Evolutionary conservation across 2,329 filamentous ascomycete genomes (phyloP).

Genomic region (Paecilomyces niveus): DNA sequence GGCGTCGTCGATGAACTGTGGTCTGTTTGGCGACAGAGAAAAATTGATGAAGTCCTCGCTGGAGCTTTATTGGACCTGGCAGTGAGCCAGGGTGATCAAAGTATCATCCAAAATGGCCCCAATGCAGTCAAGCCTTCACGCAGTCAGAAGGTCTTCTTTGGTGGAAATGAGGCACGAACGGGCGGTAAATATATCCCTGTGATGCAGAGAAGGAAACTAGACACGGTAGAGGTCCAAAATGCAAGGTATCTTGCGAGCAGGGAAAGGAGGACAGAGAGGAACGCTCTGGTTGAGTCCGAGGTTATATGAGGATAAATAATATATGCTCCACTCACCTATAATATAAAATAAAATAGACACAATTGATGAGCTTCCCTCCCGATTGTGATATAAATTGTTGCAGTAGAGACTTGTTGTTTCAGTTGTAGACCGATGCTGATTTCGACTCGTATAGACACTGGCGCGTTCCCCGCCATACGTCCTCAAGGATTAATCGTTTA

Average conservation of each 20-base stretch:
- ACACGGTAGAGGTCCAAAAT: constrained; percentile 56
- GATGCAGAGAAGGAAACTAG: constrained; percentile 49
- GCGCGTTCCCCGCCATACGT: constrained; percentile 81
- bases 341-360: background rate
- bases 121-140: constrained; percentile 20
- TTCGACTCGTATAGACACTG: constrained; percentile 71
- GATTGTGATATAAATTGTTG: background rate
- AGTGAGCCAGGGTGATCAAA: constrained; percentile 36
- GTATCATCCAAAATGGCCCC: constrained; percentile 15
- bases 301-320: constrained; percentile 4
- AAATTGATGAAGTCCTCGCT: constrained; percentile 84
- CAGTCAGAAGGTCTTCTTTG: constrained; percentile 52
- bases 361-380: background rate
- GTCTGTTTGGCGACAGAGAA: constrained; percentile 72
- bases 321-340: constrained; percentile 7
- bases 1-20: constrained; percentile 71
- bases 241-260: constrained; percentile 50
- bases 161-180: constrained; percentile 47
- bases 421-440: constrained; percentile 23
- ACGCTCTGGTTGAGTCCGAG: constrained; percentile 19
- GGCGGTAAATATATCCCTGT: constrained; percentile 53
- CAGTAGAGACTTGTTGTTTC: constrained; percentile 2
- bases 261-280: constrained; percentile 32
- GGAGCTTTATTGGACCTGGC: constrained; percentile 63
- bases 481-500: constrained; percentile 65